Conservation (phyloP, 371 early-diverging fungal species). For the Rhizopus sp. region DNA sequence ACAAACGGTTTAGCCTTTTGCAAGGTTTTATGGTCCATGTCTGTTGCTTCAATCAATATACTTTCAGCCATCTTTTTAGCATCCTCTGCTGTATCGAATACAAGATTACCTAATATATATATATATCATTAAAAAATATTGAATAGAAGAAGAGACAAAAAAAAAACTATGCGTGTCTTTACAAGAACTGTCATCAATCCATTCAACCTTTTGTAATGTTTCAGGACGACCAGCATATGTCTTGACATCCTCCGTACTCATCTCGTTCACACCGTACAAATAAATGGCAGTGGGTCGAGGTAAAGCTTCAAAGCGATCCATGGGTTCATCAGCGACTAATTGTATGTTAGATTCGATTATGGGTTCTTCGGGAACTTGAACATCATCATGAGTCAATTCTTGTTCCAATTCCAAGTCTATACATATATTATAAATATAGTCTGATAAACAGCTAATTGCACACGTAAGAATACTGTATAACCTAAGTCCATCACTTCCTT, state of each 20-base stretch:
- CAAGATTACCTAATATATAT: constrained; percentile 35
- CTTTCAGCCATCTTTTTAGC: constrained; percentile 40
- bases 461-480: not conserved
- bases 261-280: constrained; percentile 54
- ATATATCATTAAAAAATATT: constrained; percentile 5
- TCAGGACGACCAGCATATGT: constrained; percentile 32
- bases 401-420: constrained; percentile 1
- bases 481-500: constrained; percentile 3
- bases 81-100: constrained; percentile 24
- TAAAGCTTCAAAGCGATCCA: constrained; percentile 16
- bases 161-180: constrained; percentile 16
- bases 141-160: constrained; percentile 8
- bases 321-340: constrained; percentile 8
- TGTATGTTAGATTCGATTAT: not conserved
- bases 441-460: not conserved
- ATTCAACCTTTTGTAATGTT: constrained; percentile 49
- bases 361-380: not conserved
- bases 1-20: constrained; percentile 30
- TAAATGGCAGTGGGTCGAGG: constrained; percentile 43
- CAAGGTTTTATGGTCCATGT: constrained; percentile 28
- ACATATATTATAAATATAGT: not conserved
- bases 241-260: constrained; percentile 58
- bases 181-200: constrained; percentile 62
- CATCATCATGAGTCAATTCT: not conserved
- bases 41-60: constrained; percentile 27